A percentile compares a stretch with the other conserved stretches of the same genome.
These are phyloP conservation scores for Trebouxia sp. DNA, from an alignment of 139 green algal species.

Conservation along the genomic window DNA sequence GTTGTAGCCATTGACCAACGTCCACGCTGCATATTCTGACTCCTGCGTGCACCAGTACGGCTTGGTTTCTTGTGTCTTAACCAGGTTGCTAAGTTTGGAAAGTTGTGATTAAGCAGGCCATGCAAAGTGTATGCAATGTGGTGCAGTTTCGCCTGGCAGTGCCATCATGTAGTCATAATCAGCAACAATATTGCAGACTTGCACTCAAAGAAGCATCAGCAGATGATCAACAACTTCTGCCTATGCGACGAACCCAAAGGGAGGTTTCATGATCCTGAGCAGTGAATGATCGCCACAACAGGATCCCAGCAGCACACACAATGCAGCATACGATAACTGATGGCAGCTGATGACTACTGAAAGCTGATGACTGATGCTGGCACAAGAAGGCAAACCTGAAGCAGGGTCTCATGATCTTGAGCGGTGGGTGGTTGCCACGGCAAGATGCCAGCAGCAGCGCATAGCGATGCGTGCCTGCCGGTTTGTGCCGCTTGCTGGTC, in stretches of 20 bases:
- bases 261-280: neutral
- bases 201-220: neutral
- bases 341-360: neutral
- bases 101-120: too few relatives aligned
- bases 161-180: neutral
- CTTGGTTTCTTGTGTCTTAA: too few relatives aligned
- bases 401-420: conserved; percentile 21
- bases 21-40: conserved; percentile 77
- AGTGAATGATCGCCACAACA: neutral
- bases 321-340: neutral
- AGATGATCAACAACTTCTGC: neutral
- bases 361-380: neutral
- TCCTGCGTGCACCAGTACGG: conserved; percentile 38
- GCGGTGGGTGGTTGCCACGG: neutral
- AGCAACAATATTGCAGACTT: neutral
- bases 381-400: neutral
- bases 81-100: too few relatives aligned
- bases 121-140: neutral
- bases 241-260: too few relatives aligned
- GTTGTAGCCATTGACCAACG: conserved; percentile 76
- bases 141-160: neutral
- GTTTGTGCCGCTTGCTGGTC: too few relatives aligned
- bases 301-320: neutral
- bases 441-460: conserved; percentile 20
- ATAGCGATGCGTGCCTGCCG: conserved; percentile 2